Evolutionary conservation across 2,329 filamentous ascomycete genomes (phyloP).

Genomic region (Fusarium praegraminearum): DNA sequence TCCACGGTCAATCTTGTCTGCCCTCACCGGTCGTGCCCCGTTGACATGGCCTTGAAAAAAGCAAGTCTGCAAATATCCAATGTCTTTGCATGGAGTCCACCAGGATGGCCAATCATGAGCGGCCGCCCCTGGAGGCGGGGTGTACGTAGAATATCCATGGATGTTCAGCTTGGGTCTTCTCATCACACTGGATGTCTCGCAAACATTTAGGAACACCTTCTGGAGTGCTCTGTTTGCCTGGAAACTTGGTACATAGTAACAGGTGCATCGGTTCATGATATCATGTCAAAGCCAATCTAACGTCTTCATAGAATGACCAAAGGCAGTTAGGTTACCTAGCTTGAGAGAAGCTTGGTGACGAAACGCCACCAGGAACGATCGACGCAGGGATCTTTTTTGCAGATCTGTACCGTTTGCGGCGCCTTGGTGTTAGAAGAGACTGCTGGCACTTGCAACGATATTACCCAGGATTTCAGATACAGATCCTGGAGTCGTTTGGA

Average conservation of each 20-base stretch:
- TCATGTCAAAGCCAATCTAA: slow-evolving; percentile 19
- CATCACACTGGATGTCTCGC: slow-evolving; percentile 26
- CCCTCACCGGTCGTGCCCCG: slow-evolving; percentile 10
- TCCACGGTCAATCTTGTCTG: not conserved
- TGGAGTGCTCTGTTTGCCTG: not conserved
- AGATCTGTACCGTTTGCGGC: slow-evolving; percentile 46
- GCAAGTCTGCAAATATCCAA: slow-evolving; percentile 30
- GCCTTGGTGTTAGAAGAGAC: slow-evolving; percentile 32
- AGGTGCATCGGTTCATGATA: slow-evolving; percentile 10
- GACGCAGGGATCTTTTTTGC: slow-evolving; percentile 43
- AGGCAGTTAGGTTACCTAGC: slow-evolving; percentile 18
- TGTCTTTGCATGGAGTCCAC: slow-evolving; percentile 34
- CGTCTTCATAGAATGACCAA: slow-evolving; percentile 28
- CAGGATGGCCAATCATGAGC: slow-evolving; percentile 38
- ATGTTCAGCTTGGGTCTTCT: slow-evolving; percentile 21
- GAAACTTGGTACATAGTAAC: not conserved
- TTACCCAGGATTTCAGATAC: slow-evolving; percentile 14
- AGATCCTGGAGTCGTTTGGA: slow-evolving; percentile 4
- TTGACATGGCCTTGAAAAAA: slow-evolving; percentile 31
- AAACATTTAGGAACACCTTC: slow-evolving; percentile 11
- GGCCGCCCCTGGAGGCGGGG: slow-evolving; percentile 28
- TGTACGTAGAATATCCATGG: slow-evolving; percentile 27
- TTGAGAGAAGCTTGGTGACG: slow-evolving; percentile 30
- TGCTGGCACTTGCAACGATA: slow-evolving; percentile 26
- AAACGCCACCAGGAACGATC: slow-evolving; percentile 48